A percentile compares a stretch with the other conserved stretches of the same genome.
phyloP scores from a whole-genome alignment of 1,139 yeast species.

The Wickerhamomyces sp. region DNA sequence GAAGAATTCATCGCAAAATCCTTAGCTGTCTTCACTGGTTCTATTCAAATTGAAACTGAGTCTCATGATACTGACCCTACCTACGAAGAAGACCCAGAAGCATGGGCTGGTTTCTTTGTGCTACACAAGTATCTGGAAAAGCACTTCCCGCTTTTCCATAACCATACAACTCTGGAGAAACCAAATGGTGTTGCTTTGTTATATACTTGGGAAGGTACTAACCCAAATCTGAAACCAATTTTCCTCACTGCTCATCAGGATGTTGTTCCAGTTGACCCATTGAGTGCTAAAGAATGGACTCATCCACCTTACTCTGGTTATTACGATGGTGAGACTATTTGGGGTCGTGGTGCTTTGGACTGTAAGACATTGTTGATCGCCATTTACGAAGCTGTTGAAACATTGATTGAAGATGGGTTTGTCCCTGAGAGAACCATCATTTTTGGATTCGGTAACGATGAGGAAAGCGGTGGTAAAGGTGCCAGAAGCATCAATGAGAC shows the following conservation, averaged over 20 bases:
- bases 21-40: constrained; percentile 36
- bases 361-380: constrained; percentile 56
- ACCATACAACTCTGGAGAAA: constrained; percentile 41
- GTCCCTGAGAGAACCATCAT: constrained; percentile 47
- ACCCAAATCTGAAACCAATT: constrained; percentile 52
- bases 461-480: constrained; percentile 59
- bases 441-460: constrained; percentile 60
- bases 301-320: constrained; percentile 67
- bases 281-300: constrained; percentile 54
- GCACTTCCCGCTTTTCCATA: constrained; percentile 59
- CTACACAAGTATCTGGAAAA: constrained; percentile 53
- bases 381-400: constrained; percentile 49
- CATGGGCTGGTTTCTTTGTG: constrained; percentile 36
- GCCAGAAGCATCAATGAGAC: constrained; percentile 38
- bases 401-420: constrained; percentile 33
- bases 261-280: constrained; percentile 72
- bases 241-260: constrained; percentile 77
- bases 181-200: constrained; percentile 67
- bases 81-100: constrained; percentile 33
- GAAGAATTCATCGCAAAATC: background rate
- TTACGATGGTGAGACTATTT: constrained; percentile 43
- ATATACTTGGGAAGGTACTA: constrained; percentile 61
- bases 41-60: constrained; percentile 59
- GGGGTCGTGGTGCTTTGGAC: constrained; percentile 67
- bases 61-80: constrained; percentile 46